Evolutionary conservation across 1,139 yeast genomes (phyloP).

Genomic region (Yamadazyma conglobata): DNA sequence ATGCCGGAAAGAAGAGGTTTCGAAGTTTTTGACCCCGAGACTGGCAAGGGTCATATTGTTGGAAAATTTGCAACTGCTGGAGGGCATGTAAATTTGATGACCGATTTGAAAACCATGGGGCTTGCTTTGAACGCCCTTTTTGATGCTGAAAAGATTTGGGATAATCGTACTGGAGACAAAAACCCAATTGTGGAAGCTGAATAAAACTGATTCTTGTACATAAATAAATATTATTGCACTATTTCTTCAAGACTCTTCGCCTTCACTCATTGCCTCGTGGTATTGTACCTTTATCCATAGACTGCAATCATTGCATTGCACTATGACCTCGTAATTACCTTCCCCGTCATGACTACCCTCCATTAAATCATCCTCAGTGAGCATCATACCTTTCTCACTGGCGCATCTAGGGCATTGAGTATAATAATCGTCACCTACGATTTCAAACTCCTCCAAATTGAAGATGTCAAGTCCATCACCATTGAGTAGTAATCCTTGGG

Average conservation of each 20-base stretch:
- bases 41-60: conserved; percentile 48
- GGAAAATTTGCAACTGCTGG: conserved; percentile 62
- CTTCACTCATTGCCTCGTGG: conserved; percentile 30
- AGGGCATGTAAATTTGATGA: conserved; percentile 79
- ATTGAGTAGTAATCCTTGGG: conserved; percentile 47
- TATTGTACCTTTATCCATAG: conserved; percentile 77
- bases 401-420: conserved; percentile 72
- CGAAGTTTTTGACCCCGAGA: conserved; percentile 29
- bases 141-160: conserved; percentile 49
- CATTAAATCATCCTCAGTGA: conserved; percentile 60
- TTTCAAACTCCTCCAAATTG: conserved; percentile 59
- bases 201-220: neutral
- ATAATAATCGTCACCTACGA: conserved; percentile 36
- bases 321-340: conserved; percentile 63
- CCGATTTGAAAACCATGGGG: conserved; percentile 71
- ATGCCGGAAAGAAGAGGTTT: conserved; percentile 77
- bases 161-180: neutral
- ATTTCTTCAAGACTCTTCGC: neutral
- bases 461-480: conserved; percentile 69
- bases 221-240: neutral
- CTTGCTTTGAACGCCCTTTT: conserved; percentile 61
- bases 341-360: conserved; percentile 47
- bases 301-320: conserved; percentile 81
- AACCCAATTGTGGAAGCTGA: neutral
- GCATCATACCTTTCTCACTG: conserved; percentile 46